Conservation (phyloP, 306 rosid species). For the Begonia peltatifolia region DNA sequence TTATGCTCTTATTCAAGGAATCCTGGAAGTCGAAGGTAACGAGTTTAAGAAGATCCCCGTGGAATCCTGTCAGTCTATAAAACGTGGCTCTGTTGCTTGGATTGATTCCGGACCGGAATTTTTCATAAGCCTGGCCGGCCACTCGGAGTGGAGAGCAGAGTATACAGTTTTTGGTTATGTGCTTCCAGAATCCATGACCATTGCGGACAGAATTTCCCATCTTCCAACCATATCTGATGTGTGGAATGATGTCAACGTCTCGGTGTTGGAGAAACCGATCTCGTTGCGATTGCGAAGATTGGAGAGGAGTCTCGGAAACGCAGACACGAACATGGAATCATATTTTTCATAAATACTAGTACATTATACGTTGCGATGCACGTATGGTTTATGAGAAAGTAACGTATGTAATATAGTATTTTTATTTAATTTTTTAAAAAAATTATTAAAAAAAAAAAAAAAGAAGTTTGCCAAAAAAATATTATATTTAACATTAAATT, state of each 20-base stretch:
- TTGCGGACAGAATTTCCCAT: constrained; percentile 54
- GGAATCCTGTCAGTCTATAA: constrained; percentile 56
- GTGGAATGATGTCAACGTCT: constrained; percentile 74
- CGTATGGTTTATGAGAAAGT: too few species aligned
- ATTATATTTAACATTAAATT: too few species aligned
- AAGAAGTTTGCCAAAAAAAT: too few species aligned
- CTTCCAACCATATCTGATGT: constrained; percentile 59
- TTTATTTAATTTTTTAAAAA: too few species aligned
- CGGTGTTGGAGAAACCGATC: constrained; percentile 52
- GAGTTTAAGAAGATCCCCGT: constrained; percentile 43
- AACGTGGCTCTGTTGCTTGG: constrained; percentile 89
- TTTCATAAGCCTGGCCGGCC: constrained; percentile 79
- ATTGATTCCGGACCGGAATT: constrained; percentile 78
- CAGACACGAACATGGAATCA: too few species aligned
- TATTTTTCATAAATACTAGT: too few species aligned
- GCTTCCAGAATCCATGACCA: constrained; percentile 71
- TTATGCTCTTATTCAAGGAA: constrained; percentile 75
- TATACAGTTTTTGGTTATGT: constrained; percentile 84
- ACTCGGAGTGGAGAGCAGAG: constrained; percentile 58
- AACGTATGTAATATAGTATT: too few species aligned
- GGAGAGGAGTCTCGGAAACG: constrained; percentile 11
- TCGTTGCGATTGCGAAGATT: constrained; percentile 41
- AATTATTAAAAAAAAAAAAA: too few species aligned
- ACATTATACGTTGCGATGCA: too few species aligned
- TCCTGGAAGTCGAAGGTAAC: constrained; percentile 55